Percentiles rank a stretch among this genome's conserved stretches.
Evolutionary conservation across 192 early-diverging fungal species (phyloP).

Genomic region (Chytriomyces sp.): DNA sequence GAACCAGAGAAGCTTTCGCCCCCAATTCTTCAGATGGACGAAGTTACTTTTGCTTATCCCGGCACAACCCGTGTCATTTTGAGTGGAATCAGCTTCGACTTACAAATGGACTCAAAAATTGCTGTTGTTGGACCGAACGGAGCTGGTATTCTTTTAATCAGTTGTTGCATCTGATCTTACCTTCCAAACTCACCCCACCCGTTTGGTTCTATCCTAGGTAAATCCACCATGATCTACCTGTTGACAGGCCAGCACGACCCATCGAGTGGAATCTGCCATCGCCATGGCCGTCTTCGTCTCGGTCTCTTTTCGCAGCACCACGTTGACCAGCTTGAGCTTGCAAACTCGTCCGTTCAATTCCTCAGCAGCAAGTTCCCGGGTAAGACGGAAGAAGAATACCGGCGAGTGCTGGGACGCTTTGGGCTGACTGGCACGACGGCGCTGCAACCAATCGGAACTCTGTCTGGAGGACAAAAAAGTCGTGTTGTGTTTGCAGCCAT

Average conservation of each 20-base stretch:
- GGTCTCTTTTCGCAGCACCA: constrained; percentile 98
- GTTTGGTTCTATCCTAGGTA: constrained; percentile 52
- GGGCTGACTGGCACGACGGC: constrained; percentile 97
- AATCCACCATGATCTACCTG: constrained; percentile 94
- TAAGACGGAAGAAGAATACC: constrained; percentile 93
- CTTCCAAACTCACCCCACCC: neutral
- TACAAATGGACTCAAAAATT: constrained; percentile 96
- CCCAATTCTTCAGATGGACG: constrained; percentile 94
- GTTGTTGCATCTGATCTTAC: neutral
- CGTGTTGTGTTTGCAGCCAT: constrained; percentile 68
- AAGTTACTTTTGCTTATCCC: constrained; percentile 87
- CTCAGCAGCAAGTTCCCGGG: constrained; percentile 89
- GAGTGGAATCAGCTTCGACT: constrained; percentile 83
- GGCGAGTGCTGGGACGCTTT: constrained; percentile 89
- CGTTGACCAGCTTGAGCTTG: constrained; percentile 94
- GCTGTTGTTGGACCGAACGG: constrained; percentile 99
- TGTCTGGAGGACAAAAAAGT: constrained; percentile 97
- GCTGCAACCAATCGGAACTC: constrained; percentile 90
- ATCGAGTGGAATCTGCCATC: constrained; percentile 75
- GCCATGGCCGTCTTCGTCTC: constrained; percentile 91
- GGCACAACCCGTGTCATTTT: constrained; percentile 79
- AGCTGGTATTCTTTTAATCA: constrained; percentile 62
- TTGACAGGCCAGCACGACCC: constrained; percentile 87
- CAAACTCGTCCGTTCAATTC: constrained; percentile 81
- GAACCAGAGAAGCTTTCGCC: constrained; percentile 94